Conservation (phyloP, 176 grass and related monocot genomes). For the Dactylis glomerata region DNA sequence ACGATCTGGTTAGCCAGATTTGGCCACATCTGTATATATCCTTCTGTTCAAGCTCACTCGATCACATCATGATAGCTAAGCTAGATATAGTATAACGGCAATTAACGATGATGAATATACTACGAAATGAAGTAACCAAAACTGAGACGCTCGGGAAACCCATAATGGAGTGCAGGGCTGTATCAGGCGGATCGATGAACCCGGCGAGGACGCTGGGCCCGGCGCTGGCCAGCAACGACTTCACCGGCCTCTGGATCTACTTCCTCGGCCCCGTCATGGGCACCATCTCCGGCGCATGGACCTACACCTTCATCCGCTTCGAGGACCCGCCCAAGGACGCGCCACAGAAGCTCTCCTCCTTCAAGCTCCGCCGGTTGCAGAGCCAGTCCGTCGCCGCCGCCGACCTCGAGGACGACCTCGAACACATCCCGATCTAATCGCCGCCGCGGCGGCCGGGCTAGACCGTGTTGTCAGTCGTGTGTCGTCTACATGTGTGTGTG, state of each 20-base stretch:
- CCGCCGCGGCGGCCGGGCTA: neutral
- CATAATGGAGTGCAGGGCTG: constrained; percentile 71
- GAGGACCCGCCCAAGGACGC: constrained; percentile 36
- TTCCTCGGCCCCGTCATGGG: constrained; percentile 78
- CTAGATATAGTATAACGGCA: neutral
- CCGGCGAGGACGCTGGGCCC: constrained; percentile 90
- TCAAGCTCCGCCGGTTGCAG: constrained; percentile 88
- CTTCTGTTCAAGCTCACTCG: neutral
- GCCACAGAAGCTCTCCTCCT: constrained; percentile 64
- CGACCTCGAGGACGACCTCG: constrained; percentile 35
- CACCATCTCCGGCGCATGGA: constrained; percentile 63
- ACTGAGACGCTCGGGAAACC: constrained; percentile 38
- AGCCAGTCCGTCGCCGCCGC: constrained; percentile 52
- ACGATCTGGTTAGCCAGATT: neutral
- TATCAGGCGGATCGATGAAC: constrained; percentile 99
- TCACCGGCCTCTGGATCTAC: constrained; percentile 81
- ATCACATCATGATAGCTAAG: neutral
- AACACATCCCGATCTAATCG: constrained; percentile 35
- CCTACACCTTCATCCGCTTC: constrained; percentile 72
- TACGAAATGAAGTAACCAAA: neutral
- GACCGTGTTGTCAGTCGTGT: neutral
- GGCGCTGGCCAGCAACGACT: constrained; percentile 79
- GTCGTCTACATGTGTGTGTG: neutral
- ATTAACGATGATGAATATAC: neutral
- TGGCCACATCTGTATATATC: neutral